Conservation (phyloP, 768 basidiomycete species). For the Termitomyces sp. region DNA sequence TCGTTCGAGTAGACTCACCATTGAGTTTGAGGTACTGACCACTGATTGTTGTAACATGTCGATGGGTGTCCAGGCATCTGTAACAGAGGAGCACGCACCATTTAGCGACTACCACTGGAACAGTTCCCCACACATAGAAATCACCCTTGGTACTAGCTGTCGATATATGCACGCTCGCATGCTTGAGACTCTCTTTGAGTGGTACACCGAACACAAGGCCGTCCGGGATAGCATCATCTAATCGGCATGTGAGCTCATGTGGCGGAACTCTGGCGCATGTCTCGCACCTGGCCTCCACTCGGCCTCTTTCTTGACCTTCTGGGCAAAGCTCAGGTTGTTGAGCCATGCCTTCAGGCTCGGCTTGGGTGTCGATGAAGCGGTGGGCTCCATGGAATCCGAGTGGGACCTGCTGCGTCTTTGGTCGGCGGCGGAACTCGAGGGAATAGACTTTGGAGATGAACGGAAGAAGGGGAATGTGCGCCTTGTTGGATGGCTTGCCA, state of each 20-base stretch:
- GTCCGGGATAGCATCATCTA: slow-evolving; percentile 7
- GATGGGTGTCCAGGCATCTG: slow-evolving; percentile 8
- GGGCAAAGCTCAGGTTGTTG: slow-evolving; percentile 68
- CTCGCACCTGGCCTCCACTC: slow-evolving; percentile 42
- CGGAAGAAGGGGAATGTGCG: slow-evolving; percentile 19
- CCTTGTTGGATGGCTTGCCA: slow-evolving; percentile 17
- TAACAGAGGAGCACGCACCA: slow-evolving; percentile 56
- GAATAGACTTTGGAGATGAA: neutral
- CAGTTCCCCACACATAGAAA: slow-evolving; percentile 89
- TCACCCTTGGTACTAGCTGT: slow-evolving; percentile 82
- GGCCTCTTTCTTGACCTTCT: slow-evolving; percentile 57
- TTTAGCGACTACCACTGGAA: slow-evolving; percentile 97
- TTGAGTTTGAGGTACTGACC: slow-evolving; percentile 95
- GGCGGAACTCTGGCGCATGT: slow-evolving; percentile 1
- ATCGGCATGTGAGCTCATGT: slow-evolving; percentile 1
- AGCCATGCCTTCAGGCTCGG: slow-evolving; percentile 80
- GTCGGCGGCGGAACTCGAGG: neutral
- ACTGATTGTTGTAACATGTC: slow-evolving; percentile 37
- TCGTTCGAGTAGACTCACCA: slow-evolving; percentile 44
- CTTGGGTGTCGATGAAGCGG: slow-evolving; percentile 38
- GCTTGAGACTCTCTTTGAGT: slow-evolving; percentile 77
- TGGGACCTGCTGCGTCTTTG: slow-evolving; percentile 17
- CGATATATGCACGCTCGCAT: slow-evolving; percentile 92
- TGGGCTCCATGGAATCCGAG: slow-evolving; percentile 13
- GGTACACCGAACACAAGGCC: slow-evolving; percentile 77